These are phyloP conservation scores for Flaveria ramosissima DNA, from an alignment of 129 eudicot genomes.

Conservation along the genomic window DNA sequence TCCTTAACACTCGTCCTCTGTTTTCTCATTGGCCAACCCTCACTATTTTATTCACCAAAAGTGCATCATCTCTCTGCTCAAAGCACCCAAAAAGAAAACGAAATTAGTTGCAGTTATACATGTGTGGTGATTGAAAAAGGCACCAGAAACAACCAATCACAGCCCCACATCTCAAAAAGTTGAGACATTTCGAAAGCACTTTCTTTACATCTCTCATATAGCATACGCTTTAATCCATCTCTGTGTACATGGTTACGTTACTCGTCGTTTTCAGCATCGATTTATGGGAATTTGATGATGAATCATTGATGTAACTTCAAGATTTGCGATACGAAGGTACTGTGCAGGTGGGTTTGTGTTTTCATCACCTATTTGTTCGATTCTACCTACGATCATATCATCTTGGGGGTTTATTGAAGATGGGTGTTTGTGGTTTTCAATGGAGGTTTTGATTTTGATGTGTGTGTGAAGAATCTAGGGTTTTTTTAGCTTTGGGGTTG, in stretches of 20 bases:
- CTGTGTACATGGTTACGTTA: conserved; percentile 13
- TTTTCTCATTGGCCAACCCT: conserved; percentile 40
- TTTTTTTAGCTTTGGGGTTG: conserved; percentile 35
- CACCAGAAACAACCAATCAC: conserved; percentile 24
- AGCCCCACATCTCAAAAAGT: conserved; percentile 29
- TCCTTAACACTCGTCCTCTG: conserved; percentile 5
- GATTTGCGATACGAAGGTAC: conserved; percentile 22
- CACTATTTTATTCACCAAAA: conserved; percentile 28
- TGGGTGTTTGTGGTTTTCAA: neutral
- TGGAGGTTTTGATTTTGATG: neutral
- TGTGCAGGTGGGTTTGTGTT: conserved; percentile 22
- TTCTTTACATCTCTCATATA: conserved; percentile 7
- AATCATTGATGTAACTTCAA: conserved; percentile 12
- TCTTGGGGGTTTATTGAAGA: conserved; percentile 22
- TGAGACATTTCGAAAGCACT: conserved; percentile 28
- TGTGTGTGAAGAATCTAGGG: conserved; percentile 31
- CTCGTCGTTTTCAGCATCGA: conserved; percentile 12
- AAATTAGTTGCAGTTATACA: conserved; percentile 4
- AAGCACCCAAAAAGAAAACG: conserved; percentile 36
- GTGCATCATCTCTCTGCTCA: conserved; percentile 14
- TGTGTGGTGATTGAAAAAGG: conserved; percentile 24
- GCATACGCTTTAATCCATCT: conserved; percentile 6
- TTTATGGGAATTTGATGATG: conserved; percentile 25
- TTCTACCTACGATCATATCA: neutral
- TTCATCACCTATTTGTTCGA: neutral